These are phyloP conservation scores for Phalaenopsis aphrodite DNA, from an alignment of 106 monocot species.

Conservation along the genomic window DNA sequence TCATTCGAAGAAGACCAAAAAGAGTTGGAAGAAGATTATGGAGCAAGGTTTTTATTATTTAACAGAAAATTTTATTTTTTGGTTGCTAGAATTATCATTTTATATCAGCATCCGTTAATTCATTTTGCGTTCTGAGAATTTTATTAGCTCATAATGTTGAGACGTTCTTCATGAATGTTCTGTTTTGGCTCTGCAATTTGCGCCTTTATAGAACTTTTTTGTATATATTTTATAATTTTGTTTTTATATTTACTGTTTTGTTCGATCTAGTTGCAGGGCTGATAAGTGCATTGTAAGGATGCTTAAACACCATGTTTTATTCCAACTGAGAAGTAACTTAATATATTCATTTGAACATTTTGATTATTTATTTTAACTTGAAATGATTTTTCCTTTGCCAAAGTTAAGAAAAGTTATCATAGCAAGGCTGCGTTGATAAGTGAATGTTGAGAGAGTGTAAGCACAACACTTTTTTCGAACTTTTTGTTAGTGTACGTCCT, in stretches of 20 bases:
- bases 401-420: not conserved
- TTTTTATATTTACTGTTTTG: not conserved
- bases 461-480: not conserved
- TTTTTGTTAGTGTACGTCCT: not conserved
- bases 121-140: not conserved
- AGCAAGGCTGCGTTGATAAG: not conserved
- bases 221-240: not conserved
- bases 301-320: not conserved
- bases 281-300: not conserved
- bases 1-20: constrained; percentile 25
- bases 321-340: not conserved
- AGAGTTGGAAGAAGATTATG: constrained; percentile 61
- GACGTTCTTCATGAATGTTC: not conserved
- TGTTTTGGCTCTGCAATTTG: not conserved
- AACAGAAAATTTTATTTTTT: not conserved
- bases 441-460: not conserved
- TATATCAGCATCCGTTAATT: not conserved
- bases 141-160: not conserved
- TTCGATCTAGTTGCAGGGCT: not conserved
- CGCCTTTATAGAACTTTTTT: not conserved
- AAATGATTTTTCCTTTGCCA: not conserved
- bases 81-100: not conserved
- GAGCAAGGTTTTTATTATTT: constrained; percentile 44
- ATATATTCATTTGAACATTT: not conserved
- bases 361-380: not conserved